Evolutionary conservation across 768 basidiomycete species (phyloP).

Genomic region (Psilocybe sp.): DNA sequence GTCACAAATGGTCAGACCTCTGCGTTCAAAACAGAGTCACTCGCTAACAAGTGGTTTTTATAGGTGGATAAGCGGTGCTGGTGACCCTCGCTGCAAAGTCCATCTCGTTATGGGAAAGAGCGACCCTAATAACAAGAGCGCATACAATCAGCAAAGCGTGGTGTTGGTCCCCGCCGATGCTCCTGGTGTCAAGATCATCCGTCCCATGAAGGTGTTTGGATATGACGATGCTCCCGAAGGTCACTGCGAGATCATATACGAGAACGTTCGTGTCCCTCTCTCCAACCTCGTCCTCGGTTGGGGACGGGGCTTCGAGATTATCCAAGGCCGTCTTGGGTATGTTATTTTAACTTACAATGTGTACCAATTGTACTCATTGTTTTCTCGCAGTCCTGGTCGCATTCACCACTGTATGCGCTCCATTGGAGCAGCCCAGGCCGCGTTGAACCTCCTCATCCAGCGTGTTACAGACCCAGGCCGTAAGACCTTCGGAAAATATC

Average conservation of each 20-base stretch:
- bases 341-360: constrained; percentile 13
- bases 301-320: constrained; percentile 96
- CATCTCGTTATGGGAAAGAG: constrained; percentile 97
- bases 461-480: constrained; percentile 89
- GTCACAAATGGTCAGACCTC: constrained; percentile 82
- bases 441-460: constrained; percentile 84
- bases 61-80: constrained; percentile 98
- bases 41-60: not conserved
- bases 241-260: constrained; percentile 93
- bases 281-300: constrained; percentile 85
- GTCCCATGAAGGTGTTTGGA: constrained; percentile 93
- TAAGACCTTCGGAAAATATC: constrained; percentile 91
- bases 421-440: constrained; percentile 82
- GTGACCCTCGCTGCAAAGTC: constrained; percentile 83
- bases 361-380: not conserved
- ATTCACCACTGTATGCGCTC: constrained; percentile 98
- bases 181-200: constrained; percentile 83
- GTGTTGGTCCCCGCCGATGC: constrained; percentile 90
- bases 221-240: constrained; percentile 97
- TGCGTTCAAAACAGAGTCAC: not conserved
- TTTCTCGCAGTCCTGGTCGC: constrained; percentile 71
- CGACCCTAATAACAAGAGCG: constrained; percentile 75
- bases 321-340: constrained; percentile 93
- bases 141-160: constrained; percentile 86
- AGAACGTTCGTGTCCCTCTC: constrained; percentile 88